Evolutionary conservation across 345 rosid genomes (phyloP).

Genomic region (Bruguiera sexangula): DNA sequence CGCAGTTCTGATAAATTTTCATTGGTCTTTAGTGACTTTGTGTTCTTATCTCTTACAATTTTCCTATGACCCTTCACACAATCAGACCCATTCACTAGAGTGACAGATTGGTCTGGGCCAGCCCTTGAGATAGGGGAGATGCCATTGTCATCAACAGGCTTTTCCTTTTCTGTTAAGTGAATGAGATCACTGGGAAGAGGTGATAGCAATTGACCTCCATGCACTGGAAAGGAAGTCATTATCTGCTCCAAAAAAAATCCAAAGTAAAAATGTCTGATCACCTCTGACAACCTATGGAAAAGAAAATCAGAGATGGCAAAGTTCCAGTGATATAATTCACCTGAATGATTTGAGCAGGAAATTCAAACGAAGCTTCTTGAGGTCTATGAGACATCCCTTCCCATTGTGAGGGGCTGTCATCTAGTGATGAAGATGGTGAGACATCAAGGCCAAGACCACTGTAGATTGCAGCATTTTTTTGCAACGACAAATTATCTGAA

Average conservation of each 20-base stretch:
- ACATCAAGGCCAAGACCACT: conserved; percentile 64
- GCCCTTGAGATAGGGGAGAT: conserved; percentile 22
- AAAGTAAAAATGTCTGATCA: conserved; percentile 21
- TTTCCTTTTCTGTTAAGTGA: conserved; percentile 41
- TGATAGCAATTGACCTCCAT: conserved; percentile 45
- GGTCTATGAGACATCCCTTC: conserved; percentile 41
- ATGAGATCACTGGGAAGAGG: conserved; percentile 67
- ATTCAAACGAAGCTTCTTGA: conserved; percentile 40
- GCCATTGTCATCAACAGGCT: conserved; percentile 27
- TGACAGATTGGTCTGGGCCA: conserved; percentile 21
- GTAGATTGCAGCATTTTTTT: conserved; percentile 50
- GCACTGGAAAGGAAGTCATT: conserved; percentile 63
- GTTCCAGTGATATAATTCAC: conserved; percentile 36
- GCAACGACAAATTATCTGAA: conserved; percentile 55
- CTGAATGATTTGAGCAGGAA: conserved; percentile 63
- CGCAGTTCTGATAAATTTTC: conserved; percentile 25
- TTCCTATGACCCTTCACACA: conserved; percentile 35
- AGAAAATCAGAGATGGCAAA: conserved; percentile 19
- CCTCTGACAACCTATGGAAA: background rate
- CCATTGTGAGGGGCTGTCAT: conserved; percentile 54
- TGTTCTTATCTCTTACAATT: conserved; percentile 35
- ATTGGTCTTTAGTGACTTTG: conserved; percentile 34
- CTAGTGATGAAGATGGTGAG: conserved; percentile 64
- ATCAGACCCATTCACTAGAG: conserved; percentile 29
- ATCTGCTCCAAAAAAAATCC: conserved; percentile 44